Base-by-base conservation (phyloP, 1,284 basidiomycete species). In the Chiua sp. region DNA sequence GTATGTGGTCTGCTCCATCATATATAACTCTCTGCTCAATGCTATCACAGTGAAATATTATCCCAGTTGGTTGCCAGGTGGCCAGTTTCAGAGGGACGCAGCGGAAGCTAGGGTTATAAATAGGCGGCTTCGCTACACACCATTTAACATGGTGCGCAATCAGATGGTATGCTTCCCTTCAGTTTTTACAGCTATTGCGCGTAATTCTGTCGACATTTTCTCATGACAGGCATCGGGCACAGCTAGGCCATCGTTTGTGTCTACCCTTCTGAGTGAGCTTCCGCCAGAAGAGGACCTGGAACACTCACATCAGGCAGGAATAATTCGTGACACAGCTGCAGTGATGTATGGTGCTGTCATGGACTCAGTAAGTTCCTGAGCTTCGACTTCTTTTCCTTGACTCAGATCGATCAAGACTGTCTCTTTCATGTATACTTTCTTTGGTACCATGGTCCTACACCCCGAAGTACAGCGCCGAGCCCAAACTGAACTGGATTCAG, bases 1-100 rank as follows among this genome's bases (percentile, higher is more conserved):
- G 63, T 65, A 26, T 56, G 63, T 46, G 1, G 23, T 12, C 13
- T 30, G 22, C 26, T 1, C 8, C 4, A 39, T 37, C 12, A 11
- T 48, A 46, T 15, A 35, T 10, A 4, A 33, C 7, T 3, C 16
- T 13, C 11, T n/a, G 11, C 10, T 42, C 11, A 56, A 28, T 3
- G 7, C 18, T 22, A 5, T 26, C n/a, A 10, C 10, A 65, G 63
- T 65, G 18, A 65, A 55, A 51, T 58, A 61, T 28, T 62, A 62
- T 26, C 63, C 63, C 7, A 47, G 59, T 16, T 65, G 57, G 63
- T 30, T 65, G 26, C 64, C 63, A 16, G 59, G 63, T 22, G 63
- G 63, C 26, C 11, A 33, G 10, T 64, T 64, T 30, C 47, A 64
- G 20, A 52, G 32, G 22, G 56, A 56, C 12, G 62, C 63, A 15